phyloP scores from a whole-genome alignment of 495 filamentous ascomycete species.

The Penicillium coprophilum region DNA sequence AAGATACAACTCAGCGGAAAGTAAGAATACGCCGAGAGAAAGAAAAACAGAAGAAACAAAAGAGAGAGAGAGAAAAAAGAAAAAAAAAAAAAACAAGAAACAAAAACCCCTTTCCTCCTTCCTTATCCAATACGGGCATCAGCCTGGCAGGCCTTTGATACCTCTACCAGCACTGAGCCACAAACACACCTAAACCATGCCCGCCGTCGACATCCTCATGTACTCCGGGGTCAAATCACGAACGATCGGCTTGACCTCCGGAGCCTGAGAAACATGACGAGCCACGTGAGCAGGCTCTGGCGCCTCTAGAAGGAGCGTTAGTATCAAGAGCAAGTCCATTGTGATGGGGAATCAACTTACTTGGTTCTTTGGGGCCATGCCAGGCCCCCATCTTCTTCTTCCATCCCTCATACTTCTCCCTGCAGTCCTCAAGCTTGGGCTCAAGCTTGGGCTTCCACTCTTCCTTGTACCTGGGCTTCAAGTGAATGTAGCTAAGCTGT shows the following conservation, averaged over 20 bases:
- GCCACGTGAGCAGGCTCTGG: not conserved
- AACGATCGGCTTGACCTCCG: not conserved
- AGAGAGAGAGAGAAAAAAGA: too few species aligned
- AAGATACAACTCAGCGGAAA: not conserved
- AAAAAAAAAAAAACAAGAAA: not conserved
- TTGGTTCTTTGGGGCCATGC: not conserved
- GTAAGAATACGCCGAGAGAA: not conserved
- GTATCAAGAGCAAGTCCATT: not conserved
- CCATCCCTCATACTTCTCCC: not conserved
- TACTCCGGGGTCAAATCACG: not conserved
- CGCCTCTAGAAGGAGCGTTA: not conserved
- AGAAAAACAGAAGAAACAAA: not conserved
- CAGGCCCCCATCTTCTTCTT: not conserved
- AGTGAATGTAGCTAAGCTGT: not conserved
- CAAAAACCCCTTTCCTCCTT: not conserved
- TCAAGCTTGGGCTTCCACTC: not conserved
- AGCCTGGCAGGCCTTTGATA: conserved; percentile 2
- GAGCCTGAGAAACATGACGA: not conserved
- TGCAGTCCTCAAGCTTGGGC: not conserved
- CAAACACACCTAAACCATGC: not conserved
- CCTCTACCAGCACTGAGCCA: not conserved
- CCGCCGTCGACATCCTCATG: not conserved
- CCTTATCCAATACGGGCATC: not conserved
- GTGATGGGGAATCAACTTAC: not conserved
- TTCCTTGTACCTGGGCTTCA: not conserved